phyloP scores from a whole-genome alignment of 139 green algal genomes.

The Edaphochlamys debaryana region DNA sequence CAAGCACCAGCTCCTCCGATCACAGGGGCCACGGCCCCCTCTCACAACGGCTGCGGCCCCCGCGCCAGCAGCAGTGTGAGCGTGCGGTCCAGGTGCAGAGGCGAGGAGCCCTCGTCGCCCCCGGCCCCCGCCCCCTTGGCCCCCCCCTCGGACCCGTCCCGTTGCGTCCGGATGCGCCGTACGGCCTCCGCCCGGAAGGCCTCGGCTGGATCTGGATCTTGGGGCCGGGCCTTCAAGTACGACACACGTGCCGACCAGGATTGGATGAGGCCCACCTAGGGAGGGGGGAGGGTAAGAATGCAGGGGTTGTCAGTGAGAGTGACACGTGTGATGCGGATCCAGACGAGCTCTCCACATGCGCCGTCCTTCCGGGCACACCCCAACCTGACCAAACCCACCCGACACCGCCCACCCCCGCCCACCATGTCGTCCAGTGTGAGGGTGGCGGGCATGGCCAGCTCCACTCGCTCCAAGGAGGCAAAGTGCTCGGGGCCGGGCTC shows the following conservation, averaged over 20 bases:
- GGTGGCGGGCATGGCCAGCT: background rate
- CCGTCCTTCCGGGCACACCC: background rate
- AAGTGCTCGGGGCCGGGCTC: slow-evolving; percentile 27
- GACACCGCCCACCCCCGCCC: background rate
- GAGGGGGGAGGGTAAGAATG: background rate
- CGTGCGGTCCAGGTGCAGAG: too few species aligned
- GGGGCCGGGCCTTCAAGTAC: background rate
- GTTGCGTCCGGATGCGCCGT: background rate
- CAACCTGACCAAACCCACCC: background rate
- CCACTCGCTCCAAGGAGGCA: background rate
- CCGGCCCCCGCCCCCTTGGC: too few species aligned
- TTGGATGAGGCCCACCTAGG: slow-evolving; percentile 6
- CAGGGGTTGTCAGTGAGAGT: background rate
- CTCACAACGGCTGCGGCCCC: too few species aligned
- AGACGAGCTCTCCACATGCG: background rate
- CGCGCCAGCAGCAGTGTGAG: background rate
- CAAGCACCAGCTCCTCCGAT: too few species aligned
- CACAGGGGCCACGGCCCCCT: too few species aligned
- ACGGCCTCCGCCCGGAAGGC: background rate
- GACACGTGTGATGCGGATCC: background rate
- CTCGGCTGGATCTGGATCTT: background rate
- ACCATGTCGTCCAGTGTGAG: slow-evolving; percentile 25
- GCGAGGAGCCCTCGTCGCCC: too few species aligned
- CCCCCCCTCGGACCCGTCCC: too few species aligned
- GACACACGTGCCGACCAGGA: slow-evolving; percentile 8